Base-by-base conservation (phyloP, 2,329 filamentous ascomycete genomes). In the Cercospora sp. region DNA sequence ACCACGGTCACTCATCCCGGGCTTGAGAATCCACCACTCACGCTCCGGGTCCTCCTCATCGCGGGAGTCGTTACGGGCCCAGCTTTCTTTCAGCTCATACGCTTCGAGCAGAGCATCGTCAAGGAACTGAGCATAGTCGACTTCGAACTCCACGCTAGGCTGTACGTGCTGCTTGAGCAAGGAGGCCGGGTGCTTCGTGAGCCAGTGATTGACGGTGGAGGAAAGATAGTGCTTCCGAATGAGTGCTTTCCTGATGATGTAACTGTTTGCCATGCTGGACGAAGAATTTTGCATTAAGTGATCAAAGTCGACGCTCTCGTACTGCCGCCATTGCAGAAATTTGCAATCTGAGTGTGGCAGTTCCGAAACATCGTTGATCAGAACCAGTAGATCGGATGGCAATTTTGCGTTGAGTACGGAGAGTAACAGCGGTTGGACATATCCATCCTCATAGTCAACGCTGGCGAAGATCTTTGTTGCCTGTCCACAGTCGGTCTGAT, bases 11-110 rank as follows among this genome's bases (percentile, higher is more conserved):
- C 93, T 97, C 95, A 99, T 98, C 8, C 94, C 91, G 0, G 95
- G 94, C 81, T 99, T 99, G 68, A 99, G 80, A 72, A 99, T 98
- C 95, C 95, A 99, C 94, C 94, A 99, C 78, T 96, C 89, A 58
- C 80, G 74, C 32, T 80, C 73, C 12, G 69, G 66, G 2, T 64
- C 65, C 3, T 75, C 76, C 28, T 80, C 78, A 13, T 79, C 80
- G 13, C 73, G 61, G 1, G 65, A 67, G 61, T 86, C 87, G 74
- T 97, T 97, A 57, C 84, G 84, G 34, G 87, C 86, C 79, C 96
- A 85, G 73, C 91, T 94, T 66, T 92, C 92, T 21, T 90, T 86
- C 62, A 99, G 81, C 76, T 98, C 95, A 78, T 91, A 98, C 1
- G 78, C 78, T 79, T 99, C 95, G 1, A 97, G 85, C 7, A 99